Evolutionary conservation across 2,329 filamentous ascomycete genomes (phyloP).

Genomic region (Chrysosporium queenslandicum): DNA sequence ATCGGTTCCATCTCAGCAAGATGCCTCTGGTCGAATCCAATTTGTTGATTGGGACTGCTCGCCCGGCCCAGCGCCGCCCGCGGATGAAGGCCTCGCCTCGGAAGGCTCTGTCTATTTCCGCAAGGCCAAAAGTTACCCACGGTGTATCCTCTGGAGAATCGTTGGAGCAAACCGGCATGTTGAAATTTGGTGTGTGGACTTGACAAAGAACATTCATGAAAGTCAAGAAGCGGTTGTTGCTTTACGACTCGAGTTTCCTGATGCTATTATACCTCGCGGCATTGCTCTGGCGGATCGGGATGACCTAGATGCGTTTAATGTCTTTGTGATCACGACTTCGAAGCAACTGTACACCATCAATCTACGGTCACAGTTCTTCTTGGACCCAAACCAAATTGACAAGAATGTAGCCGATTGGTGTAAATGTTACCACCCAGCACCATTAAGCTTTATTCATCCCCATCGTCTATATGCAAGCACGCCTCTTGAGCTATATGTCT

Average conservation of each 20-base stretch:
- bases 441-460: slow-evolving; percentile 65
- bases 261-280: slow-evolving; percentile 63
- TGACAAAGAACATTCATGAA: slow-evolving; percentile 58
- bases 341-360: slow-evolving; percentile 74
- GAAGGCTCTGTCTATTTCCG: slow-evolving; percentile 80
- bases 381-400: slow-evolving; percentile 58
- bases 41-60: slow-evolving; percentile 39
- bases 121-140: slow-evolving; percentile 61
- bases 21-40: slow-evolving; percentile 40
- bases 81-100: slow-evolving; percentile 60
- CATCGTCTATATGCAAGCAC: slow-evolving; percentile 70
- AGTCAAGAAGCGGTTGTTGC: slow-evolving; percentile 60
- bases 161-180: slow-evolving; percentile 69
- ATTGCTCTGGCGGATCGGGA: slow-evolving; percentile 72
- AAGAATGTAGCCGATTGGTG: slow-evolving; percentile 65
- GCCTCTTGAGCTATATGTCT: slow-evolving; percentile 64
- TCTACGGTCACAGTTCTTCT: slow-evolving; percentile 74
- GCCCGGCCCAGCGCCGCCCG: slow-evolving; percentile 47
- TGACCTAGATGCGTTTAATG: slow-evolving; percentile 65
- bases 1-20: slow-evolving; percentile 40
- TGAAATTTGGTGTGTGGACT: slow-evolving; percentile 72
- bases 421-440: slow-evolving; percentile 62
- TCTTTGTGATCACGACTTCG: slow-evolving; percentile 70
- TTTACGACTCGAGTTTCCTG: slow-evolving; percentile 66
- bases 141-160: slow-evolving; percentile 84